These are phyloP conservation scores for Rhododendron mucronatum DNA, from an alignment of 148 eudicot genomes.

Conservation along the genomic window DNA sequence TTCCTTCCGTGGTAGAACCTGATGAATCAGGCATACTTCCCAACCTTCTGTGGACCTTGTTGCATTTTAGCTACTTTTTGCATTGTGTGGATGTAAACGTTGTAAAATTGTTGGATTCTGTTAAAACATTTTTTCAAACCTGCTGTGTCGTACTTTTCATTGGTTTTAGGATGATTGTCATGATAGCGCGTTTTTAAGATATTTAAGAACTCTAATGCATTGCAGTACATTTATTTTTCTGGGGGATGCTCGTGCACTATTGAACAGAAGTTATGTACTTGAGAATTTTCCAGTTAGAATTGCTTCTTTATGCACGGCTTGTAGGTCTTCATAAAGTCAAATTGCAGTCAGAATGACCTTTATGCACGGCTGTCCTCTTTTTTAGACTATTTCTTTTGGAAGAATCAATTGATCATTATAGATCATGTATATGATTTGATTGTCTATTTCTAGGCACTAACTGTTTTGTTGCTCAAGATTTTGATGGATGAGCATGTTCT, in stretches of 20 bases:
- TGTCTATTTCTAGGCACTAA: not conserved
- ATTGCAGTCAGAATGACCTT: not conserved
- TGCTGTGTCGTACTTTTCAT: not conserved
- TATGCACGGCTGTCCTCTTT: not conserved
- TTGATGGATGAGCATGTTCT: not conserved
- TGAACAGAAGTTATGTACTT: not conserved
- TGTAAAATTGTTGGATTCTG: not conserved
- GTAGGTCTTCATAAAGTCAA: not conserved
- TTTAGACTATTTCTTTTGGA: not conserved
- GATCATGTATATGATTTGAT: not conserved
- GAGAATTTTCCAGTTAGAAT: not conserved
- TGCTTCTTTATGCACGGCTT: not conserved
- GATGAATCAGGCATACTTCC: no score
- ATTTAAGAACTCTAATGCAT: not conserved
- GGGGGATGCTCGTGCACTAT: not conserved
- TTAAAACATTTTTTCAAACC: not conserved
- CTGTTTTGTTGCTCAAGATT: not conserved
- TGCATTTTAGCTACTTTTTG: not conserved
- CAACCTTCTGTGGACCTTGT: no score
- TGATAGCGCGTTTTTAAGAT: not conserved
- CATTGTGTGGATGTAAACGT: not conserved
- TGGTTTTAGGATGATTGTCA: not conserved
- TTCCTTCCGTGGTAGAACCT: no score
- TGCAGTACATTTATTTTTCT: not conserved
- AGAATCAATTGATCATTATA: not conserved